Base-by-base conservation (phyloP, 257 asterid species). In the Mitragyna speciosa region DNA sequence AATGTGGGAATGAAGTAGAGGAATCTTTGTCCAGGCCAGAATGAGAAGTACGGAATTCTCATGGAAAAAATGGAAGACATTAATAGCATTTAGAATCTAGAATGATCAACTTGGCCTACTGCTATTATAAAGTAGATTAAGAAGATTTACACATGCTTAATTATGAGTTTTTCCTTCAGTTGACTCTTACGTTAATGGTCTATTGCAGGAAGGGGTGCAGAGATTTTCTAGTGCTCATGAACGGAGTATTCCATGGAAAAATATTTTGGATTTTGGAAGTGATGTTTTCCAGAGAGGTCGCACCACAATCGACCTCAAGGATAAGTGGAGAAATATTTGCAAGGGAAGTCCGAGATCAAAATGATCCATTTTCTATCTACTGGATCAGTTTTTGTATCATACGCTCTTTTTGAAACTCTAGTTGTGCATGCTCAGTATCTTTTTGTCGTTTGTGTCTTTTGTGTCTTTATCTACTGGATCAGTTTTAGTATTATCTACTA, bases 301-400 rank as follows among this genome's bases (percentile, higher is more conserved):
- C 45, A 88, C 86, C 33, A 0, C 93, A 5, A 54, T 39, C 3
- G 94, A 92, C 86, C 98, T 93, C 68, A 90, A 88, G 87, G 94
- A 89, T 88, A 93, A 92, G 87, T 89, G 98, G 97, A 90, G 93
- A 81, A 88, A 87, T 76, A 80, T 91, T 63, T 78, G 90, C 85
- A 90, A 80, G 85, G 84, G 81, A 78, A 79, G 76, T 78, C 64
- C 86, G 65, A 70, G 43, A 77, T 20, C 76, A 63, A 59, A 73
- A 76, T 76, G 85, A 82, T 49, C 12, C 16, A 66, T 61, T 58
- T 75, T 5, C 16, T 31, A 49, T 49, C 30, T 15, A 41, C 73
- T 66, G 19, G 15, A 19, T 61, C 72, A 58, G 45, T 79, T 79
- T 17, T 51, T 76, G 48, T 76, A 30, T 20, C 4, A 63, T 54